Evolutionary conservation across 495 filamentous ascomycete genomes (phyloP), one percentile per base, ranked within the genome.

Genomic region (Penicillium fimorum): DNA sequence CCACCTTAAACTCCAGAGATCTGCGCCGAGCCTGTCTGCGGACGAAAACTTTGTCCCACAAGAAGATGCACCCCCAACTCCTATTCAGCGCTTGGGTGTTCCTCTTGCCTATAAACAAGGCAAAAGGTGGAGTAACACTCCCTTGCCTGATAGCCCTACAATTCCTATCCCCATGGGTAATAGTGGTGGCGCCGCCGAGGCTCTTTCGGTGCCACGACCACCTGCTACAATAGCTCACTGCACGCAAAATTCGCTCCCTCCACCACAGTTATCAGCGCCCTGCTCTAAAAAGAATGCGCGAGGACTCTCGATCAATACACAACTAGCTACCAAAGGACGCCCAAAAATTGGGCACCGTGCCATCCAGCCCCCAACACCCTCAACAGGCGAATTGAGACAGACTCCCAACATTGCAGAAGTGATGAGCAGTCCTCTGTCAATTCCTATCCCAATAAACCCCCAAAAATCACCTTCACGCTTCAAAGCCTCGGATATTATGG

Each of bases 401-500:
- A 65, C 70, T 45, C 66, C 70, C 12, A 79, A 70, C 50, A 77
- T 79, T 51, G 73, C 74, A 55, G 73, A 79, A 55, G 62, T 79
- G n/a, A 73, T 79, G 70, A 70, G 74, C 47, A 77, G 67, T 24
- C 74, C 74, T 47, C 33, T 77, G 29, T 72, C 69, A 29, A 56
- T 56, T 12, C 62, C 52, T 17, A 73, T 57, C 24, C 67, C 61
- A 1, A 35, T 46, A 20, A 64, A 49, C 38, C 40, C 57, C 18
- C 33, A 68, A 4, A 59, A 60, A 27, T 50, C 64, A 43, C 65
- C 59, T 49, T 67, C 46, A 43, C 69, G 45, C 18, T 68, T 59
- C 58, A 74, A 74, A 47, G 60, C 69, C 22, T 69, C 70, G 5
- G 75, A 79, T 46, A 73, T 77, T 45, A 77, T 79, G 73, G 70